phyloP scores from a whole-genome alignment of 768 basidiomycete species.

The Amanita rubescens region DNA sequence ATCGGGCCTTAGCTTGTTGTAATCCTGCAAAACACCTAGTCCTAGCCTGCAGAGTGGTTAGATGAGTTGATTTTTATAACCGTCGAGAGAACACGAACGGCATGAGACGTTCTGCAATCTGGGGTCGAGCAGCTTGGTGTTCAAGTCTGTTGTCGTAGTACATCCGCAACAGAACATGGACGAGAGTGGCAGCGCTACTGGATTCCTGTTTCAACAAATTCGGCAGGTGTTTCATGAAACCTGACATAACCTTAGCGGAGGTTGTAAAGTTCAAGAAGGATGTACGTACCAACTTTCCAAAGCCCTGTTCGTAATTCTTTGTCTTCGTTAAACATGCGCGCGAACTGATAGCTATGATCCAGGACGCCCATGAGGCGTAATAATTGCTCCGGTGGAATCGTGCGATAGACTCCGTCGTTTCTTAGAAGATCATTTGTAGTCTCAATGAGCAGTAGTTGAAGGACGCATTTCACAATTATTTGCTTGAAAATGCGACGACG shows the following conservation, averaged over 20 bases:
- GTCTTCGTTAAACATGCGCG: constrained; percentile 95
- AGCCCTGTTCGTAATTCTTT: constrained; percentile 93
- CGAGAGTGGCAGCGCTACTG: constrained; percentile 90
- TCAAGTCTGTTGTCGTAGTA: constrained; percentile 87
- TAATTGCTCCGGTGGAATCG: constrained; percentile 91
- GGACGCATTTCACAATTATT: constrained; percentile 99
- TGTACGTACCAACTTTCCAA: constrained; percentile 94
- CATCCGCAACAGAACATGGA: constrained; percentile 89
- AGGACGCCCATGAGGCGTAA: constrained; percentile 91
- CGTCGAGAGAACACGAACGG: constrained; percentile 45
- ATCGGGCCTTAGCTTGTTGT: constrained; percentile 81
- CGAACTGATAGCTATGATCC: constrained; percentile 97
- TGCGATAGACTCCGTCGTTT: constrained; percentile 85
- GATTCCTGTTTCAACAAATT: constrained; percentile 98
- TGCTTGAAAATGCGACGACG: constrained; percentile 91
- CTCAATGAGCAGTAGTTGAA: constrained; percentile 93
- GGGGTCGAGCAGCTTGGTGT: constrained; percentile 76
- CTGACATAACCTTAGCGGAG: constrained; percentile 29
- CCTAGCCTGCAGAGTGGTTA: constrained; percentile 52
- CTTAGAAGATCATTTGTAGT: constrained; percentile 93
- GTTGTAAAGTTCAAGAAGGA: neutral
- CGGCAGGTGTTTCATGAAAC: constrained; percentile 99
- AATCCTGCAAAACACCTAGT: constrained; percentile 84
- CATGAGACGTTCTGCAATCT: constrained; percentile 66
- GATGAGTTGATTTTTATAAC: constrained; percentile 6